These are phyloP conservation scores for Fragaria vesca DNA, from an alignment of 306 rosid species.

Conservation along the genomic window DNA sequence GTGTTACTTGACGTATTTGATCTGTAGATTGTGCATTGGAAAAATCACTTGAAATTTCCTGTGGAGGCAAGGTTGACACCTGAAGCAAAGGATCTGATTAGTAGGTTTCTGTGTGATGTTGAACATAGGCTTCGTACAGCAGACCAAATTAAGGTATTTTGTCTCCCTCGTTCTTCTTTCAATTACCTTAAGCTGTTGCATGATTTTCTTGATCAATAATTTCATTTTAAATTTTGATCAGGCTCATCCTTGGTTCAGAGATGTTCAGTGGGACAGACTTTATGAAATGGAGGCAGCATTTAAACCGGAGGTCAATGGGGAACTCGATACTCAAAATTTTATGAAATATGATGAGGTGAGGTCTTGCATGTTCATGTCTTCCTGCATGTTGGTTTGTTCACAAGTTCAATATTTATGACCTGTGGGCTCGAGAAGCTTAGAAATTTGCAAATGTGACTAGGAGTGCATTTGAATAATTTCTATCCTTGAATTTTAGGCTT, in stretches of 20 bases:
- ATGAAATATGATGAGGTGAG: constrained; percentile 86
- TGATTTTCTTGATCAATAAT: neutral
- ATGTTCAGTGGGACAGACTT: constrained; percentile 65
- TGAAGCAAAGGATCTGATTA: constrained; percentile 78
- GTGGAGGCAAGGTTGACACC: constrained; percentile 78
- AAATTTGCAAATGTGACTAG: neutral
- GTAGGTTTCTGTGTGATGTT: constrained; percentile 78
- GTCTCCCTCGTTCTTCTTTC: constrained; percentile 3
- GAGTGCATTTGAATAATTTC: constrained; percentile 2
- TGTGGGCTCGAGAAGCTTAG: neutral
- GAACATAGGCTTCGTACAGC: constrained; percentile 76
- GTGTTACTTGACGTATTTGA: constrained; percentile 15
- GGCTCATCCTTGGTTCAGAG: constrained; percentile 96
- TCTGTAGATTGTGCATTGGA: constrained; percentile 84
- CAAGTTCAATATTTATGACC: neutral
- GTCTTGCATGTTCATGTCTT: constrained; percentile 6
- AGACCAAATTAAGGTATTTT: constrained; percentile 66
- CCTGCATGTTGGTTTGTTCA: constrained; percentile 4
- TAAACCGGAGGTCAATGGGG: constrained; percentile 83
- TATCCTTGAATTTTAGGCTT: constrained; percentile 8
- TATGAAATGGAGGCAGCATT: constrained; percentile 88
- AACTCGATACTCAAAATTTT: constrained; percentile 95
- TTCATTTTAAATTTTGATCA: constrained; percentile 32
- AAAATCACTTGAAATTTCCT: constrained; percentile 86
- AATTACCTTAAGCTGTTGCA: neutral